Evolutionary conservation across 2,329 filamentous ascomycete species (phyloP), one percentile per base, ranked within the genome.

Genomic region (Fusarium sp.): DNA sequence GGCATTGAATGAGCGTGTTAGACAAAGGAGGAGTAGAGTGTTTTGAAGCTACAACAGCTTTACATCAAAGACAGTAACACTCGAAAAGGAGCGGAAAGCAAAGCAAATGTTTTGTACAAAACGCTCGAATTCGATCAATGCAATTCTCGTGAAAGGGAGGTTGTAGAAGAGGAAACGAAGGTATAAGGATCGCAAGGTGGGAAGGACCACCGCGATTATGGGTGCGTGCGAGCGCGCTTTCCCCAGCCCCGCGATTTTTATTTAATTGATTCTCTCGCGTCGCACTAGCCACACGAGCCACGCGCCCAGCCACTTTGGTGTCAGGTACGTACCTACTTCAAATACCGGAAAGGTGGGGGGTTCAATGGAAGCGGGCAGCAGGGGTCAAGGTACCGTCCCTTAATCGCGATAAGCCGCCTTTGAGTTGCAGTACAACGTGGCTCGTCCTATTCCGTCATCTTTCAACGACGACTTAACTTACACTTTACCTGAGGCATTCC

Each of bases 171-270:
- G 26, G 26, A 50, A 49, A 39, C 52, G 36, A 42, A 38, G 17
- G 26, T 42, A 22, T 46, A 9, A 24, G 42, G 49, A 54, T 57
- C 63, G 42, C 39, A 53, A 50, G 44, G 60, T 62, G 38, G 57
- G 52, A 69, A 54, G 62, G 57, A 70, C 66, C 62, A 70, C 62
- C 67, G 63, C 63, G 67, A 65, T 39, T 63, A 44, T 38, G 52
- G 38, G 56, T 42, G 50, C 38, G 43, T 33, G 49, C 31, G 33
- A 42, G 53, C 67, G 59, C 60, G 55, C 44, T 42, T 51, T 58
- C 53, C 45, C 74, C 74, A 76, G 74, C 74, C 74, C 74, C 74
- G 71, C 74, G 73, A 71, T 65, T 76, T 71, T 47, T 39, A 38
- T 67, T 70, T 68, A 73, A 73, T 72, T 73, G 71, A 70, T 67